Conservation (phyloP, 2,329 filamentous ascomycete species). For the Sphaerulina musiva region DNA sequence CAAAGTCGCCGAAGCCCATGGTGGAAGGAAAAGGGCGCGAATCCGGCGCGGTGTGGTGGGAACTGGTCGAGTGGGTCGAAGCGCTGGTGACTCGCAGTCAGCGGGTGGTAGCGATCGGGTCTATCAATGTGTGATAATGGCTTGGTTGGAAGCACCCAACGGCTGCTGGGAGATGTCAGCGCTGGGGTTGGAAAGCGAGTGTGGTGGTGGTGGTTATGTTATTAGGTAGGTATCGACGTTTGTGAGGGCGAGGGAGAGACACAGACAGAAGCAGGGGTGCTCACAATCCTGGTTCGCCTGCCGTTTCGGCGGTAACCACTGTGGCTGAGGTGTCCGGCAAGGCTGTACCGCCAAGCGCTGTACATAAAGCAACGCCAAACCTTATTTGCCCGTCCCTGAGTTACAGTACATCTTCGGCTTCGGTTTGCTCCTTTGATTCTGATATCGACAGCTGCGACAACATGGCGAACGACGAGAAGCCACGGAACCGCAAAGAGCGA, state of each 20-base stretch:
- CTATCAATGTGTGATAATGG: slow-evolving; percentile 4
- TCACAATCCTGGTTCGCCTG: background rate
- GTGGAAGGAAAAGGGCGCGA: slow-evolving; percentile 33
- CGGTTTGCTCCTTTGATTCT: background rate
- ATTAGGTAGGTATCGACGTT: background rate
- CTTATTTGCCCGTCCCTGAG: background rate
- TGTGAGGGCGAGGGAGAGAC: background rate
- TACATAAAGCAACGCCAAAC: background rate
- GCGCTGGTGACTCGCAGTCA: slow-evolving; percentile 8
- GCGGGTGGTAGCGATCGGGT: background rate
- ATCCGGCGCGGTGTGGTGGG: background rate
- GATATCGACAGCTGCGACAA: background rate
- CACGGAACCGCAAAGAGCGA: slow-evolving; percentile 42
- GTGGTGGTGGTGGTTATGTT: background rate
- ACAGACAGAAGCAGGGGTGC: slow-evolving; percentile 2
- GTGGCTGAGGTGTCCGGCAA: no score
- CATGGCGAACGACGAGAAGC: slow-evolving; percentile 20
- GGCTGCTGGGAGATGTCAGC: slow-evolving; percentile 4
- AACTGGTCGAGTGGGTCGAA: slow-evolving; percentile 1
- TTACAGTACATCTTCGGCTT: background rate
- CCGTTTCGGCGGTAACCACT: background rate
- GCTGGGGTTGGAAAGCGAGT: slow-evolving; percentile 7
- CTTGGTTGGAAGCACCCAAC: slow-evolving; percentile 5
- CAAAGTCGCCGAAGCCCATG: slow-evolving; percentile 91
- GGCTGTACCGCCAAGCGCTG: background rate